Base-by-base conservation (phyloP, 2,329 filamentous ascomycete genomes). In the Paecilomyces sp. region DNA sequence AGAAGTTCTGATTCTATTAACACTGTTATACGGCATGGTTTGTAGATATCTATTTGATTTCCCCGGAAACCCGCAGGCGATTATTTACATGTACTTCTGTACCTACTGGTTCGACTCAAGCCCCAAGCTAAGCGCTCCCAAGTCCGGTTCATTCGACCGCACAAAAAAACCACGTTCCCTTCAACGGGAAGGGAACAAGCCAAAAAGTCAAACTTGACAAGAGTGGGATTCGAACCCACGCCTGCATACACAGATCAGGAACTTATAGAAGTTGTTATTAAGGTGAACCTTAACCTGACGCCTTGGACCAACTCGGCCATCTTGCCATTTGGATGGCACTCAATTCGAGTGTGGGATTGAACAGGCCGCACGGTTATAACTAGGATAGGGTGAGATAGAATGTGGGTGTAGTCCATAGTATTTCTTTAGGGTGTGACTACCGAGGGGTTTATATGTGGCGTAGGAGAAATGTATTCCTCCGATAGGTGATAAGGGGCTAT, bases 281-380 rank as follows among this genome's bases (percentile, higher is more conserved):
- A 47, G 41, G 41, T 47, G 33, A 25, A 67, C 68, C 69, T 71
- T 68, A 71, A 71, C 69, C 69, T 67, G 64, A 66, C 69, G 69
- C 69, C 69, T 70, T 71, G 61, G 69, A 71, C 69, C 69, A 70
- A 68, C 69, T 71, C 69, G 69, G 69, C 69, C 69, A 71, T 71
- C 69, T 71, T 71, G 67, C 69, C 69, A 36, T 53, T 53, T 47
- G 41, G 41, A 47, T 47, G 41, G 1, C 41, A 47, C 41, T 47
- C 41, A 47, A 18, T 47, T n/a, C 15, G 4, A 3, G 6, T n/a
- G 15, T 6, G 3, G 7, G 36, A 8, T n/a, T n/a, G 5, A 47
- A 41, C 15, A 47, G 6, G 13, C 5, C 6, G 15, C 2, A n/a
- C 2, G 6, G 6, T n/a, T 18, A n/a, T n/a, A 7, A 8, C 1